These are phyloP conservation scores for Suhomyces choctaworum DNA, from an alignment of 1,139 yeast species.

Conservation along the genomic window DNA sequence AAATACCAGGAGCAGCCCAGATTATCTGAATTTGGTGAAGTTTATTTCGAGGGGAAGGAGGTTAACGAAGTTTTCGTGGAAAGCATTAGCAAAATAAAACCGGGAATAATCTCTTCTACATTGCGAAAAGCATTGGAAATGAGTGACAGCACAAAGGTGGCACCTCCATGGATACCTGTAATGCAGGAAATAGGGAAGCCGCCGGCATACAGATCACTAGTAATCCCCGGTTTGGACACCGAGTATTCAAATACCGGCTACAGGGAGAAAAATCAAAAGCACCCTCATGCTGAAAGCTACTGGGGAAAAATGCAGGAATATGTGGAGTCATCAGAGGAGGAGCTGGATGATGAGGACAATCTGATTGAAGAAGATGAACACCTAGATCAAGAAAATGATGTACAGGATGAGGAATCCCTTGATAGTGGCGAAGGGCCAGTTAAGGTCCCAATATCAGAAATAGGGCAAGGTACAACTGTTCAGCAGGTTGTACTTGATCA, in stretches of 20 bases:
- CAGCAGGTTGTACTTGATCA: slow-evolving; percentile 4
- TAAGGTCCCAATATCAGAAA: slow-evolving; percentile 15
- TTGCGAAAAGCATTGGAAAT: slow-evolving; percentile 72
- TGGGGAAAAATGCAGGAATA: slow-evolving; percentile 46
- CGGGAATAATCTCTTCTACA: slow-evolving; percentile 65
- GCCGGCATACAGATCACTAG: slow-evolving; percentile 71
- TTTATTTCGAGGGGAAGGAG: slow-evolving; percentile 79
- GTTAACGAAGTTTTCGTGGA: slow-evolving; percentile 44
- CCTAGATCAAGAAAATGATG: slow-evolving; percentile 5
- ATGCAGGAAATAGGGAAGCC: slow-evolving; percentile 82
- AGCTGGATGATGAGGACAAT: slow-evolving; percentile 34
- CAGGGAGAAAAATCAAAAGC: slow-evolving; percentile 23
- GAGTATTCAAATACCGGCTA: slow-evolving; percentile 44
- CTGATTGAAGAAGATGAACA: slow-evolving; percentile 19
- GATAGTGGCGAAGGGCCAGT: slow-evolving; percentile 9
- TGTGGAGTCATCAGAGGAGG: slow-evolving; percentile 39
- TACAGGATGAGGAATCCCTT: slow-evolving; percentile 4
- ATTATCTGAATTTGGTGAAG: slow-evolving; percentile 68
- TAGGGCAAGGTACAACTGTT: slow-evolving; percentile 6
- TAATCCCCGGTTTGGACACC: slow-evolving; percentile 55
- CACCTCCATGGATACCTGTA: slow-evolving; percentile 81
- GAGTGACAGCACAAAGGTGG: slow-evolving; percentile 45
- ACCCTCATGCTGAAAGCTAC: slow-evolving; percentile 28
- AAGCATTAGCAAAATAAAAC: slow-evolving; percentile 46
- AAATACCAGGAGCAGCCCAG: slow-evolving; percentile 75